Evolutionary conservation across 2,329 filamentous ascomycete genomes (phyloP).

Genomic region (Beauveria sp.): DNA sequence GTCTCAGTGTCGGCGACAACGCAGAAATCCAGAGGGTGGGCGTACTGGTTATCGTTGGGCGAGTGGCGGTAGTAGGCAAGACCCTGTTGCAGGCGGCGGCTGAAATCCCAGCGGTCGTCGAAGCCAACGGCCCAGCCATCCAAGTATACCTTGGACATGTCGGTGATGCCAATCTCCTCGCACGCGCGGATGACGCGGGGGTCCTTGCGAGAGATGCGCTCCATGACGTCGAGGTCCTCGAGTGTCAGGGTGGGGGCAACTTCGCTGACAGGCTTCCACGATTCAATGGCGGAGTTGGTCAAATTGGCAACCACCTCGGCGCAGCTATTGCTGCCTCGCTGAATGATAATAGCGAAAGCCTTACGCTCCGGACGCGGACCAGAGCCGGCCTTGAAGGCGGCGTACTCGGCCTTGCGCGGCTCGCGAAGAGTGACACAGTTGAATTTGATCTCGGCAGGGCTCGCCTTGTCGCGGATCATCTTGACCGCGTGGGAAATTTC

Average conservation of each 20-base stretch:
- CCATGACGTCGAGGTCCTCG: slow-evolving; percentile 71
- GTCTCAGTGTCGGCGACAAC: slow-evolving; percentile 37
- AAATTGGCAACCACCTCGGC: slow-evolving; percentile 46
- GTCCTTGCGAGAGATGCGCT: slow-evolving; percentile 59
- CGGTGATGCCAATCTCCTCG: slow-evolving; percentile 63
- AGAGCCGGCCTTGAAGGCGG: slow-evolving; percentile 47
- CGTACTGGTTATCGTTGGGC: slow-evolving; percentile 57
- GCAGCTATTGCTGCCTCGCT: slow-evolving; percentile 31
- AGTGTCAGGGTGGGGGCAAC: slow-evolving; percentile 57
- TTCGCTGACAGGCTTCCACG: slow-evolving; percentile 38
- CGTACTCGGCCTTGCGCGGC: slow-evolving; percentile 54
- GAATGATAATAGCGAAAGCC: slow-evolving; percentile 41
- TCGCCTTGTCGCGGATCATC: slow-evolving; percentile 35
- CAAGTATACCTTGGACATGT: slow-evolving; percentile 79
- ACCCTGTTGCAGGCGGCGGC: slow-evolving; percentile 68
- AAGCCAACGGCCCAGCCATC: slow-evolving; percentile 83
- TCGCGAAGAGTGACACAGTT: slow-evolving; percentile 63
- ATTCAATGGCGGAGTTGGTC: slow-evolving; percentile 31
- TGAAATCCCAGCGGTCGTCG: slow-evolving; percentile 67
- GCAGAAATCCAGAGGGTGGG: slow-evolving; percentile 47
- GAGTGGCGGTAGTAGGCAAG: slow-evolving; percentile 75
- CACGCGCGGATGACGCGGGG: slow-evolving; percentile 72
- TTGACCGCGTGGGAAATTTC: slow-evolving; percentile 45
- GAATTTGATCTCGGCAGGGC: slow-evolving; percentile 30
- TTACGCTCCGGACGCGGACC: slow-evolving; percentile 42